These are phyloP conservation scores for Exophiala sp. DNA, from an alignment of 2,329 filamentous ascomycete species.

Conservation along the genomic window DNA sequence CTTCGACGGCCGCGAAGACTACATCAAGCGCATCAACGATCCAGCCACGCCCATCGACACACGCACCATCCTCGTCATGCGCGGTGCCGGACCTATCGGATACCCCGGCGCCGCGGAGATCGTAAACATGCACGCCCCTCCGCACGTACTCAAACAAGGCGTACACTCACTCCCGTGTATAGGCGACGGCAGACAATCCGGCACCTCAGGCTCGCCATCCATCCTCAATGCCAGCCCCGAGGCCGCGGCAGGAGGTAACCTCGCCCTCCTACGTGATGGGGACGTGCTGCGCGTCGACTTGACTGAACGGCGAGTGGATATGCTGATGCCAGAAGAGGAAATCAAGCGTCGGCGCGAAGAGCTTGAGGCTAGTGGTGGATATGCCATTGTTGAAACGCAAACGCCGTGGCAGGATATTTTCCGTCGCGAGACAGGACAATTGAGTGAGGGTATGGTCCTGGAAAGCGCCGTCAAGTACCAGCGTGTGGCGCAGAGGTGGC, in stretches of 20 bases:
- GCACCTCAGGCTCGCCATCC: constrained; percentile 54
- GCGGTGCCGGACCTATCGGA: constrained; percentile 48
- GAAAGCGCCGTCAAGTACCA: constrained; percentile 47
- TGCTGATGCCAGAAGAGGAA: constrained; percentile 45
- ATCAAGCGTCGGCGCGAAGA: constrained; percentile 39
- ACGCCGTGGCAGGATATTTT: constrained; percentile 54
- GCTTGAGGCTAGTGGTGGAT: constrained; percentile 39
- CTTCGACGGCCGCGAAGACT: constrained; percentile 53
- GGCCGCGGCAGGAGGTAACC: constrained; percentile 53
- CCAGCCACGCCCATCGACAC: constrained; percentile 39
- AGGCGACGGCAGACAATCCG: constrained; percentile 55
- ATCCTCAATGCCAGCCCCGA: constrained; percentile 57
- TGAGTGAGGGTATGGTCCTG: constrained; percentile 49
- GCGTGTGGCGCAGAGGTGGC: constrained; percentile 42
- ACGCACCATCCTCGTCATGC: constrained; percentile 48
- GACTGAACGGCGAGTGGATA: constrained; percentile 47
- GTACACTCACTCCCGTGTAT: constrained; percentile 50
- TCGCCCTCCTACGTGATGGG: constrained; percentile 50
- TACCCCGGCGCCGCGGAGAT: constrained; percentile 41
- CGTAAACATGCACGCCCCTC: constrained; percentile 52
- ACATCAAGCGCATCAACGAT: constrained; percentile 43
- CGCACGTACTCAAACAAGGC: constrained; percentile 44
- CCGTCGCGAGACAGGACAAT: constrained; percentile 44
- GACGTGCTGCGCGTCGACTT: constrained; percentile 52
- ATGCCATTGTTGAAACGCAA: constrained; percentile 40